These are phyloP conservation scores for Calonectria montana DNA, from an alignment of 2,329 filamentous ascomycete species.

Conservation along the genomic window DNA sequence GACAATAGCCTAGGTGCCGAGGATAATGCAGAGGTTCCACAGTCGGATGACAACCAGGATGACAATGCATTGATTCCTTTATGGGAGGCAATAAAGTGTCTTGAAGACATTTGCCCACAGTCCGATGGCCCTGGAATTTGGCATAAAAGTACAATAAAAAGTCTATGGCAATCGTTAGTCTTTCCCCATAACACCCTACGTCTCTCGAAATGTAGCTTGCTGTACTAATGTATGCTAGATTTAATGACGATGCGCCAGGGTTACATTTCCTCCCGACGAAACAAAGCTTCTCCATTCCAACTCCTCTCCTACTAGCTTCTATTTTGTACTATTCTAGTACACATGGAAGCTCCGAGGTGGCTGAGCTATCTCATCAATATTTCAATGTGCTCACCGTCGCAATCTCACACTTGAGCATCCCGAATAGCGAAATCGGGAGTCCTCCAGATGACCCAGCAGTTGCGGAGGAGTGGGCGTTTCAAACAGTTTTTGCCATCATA, in stretches of 20 bases:
- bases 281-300: conserved; percentile 55
- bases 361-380: conserved; percentile 51
- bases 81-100: conserved; percentile 5
- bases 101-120: neutral
- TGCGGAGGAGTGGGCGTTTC: conserved; percentile 54
- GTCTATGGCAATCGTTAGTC: conserved; percentile 13
- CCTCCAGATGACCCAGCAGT: conserved; percentile 34
- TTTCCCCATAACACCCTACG: neutral
- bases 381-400: conserved; percentile 52
- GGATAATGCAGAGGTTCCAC: neutral
- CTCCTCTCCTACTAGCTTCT: conserved; percentile 55
- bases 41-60: neutral
- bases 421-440: conserved; percentile 43
- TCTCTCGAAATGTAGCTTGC: too few relatives aligned
- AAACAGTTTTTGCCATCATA: conserved; percentile 55
- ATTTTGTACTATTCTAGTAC: conserved; percentile 57
- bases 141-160: conserved; percentile 9
- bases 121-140: neutral
- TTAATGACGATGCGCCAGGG: conserved; percentile 57
- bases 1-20: neutral
- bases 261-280: conserved; percentile 58
- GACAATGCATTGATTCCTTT: neutral
- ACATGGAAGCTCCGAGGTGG: conserved; percentile 47
- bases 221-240: conserved; percentile 40
- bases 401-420: conserved; percentile 54